These are phyloP conservation scores for Vigna trinervia DNA, from an alignment of 306 rosid species.

Conservation along the genomic window DNA sequence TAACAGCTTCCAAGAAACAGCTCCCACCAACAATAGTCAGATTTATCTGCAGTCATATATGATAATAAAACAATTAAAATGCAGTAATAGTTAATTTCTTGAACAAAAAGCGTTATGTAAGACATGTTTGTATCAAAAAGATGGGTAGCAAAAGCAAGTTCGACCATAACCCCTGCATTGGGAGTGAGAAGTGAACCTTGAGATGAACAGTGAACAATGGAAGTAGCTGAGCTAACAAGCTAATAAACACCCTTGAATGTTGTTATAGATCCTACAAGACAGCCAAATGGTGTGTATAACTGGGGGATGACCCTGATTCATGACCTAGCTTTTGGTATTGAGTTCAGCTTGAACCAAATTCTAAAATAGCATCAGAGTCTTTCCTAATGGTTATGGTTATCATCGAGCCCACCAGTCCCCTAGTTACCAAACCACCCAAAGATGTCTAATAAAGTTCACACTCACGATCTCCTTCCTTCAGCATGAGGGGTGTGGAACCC, in stretches of 20 bases:
- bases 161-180: background rate
- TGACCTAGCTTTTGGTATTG: background rate
- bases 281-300: background rate
- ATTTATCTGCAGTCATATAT: constrained; percentile 57
- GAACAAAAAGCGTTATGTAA: constrained; percentile 22
- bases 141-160: constrained; percentile 23
- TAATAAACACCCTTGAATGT: background rate
- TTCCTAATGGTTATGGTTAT: background rate
- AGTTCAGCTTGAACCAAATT: background rate
- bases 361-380: background rate
- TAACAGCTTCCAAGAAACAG: constrained; percentile 84
- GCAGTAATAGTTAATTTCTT: constrained; percentile 27
- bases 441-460: background rate
- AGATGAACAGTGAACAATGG: constrained; percentile 28
- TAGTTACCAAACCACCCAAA: background rate
- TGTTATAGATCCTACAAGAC: background rate
- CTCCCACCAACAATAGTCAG: constrained; percentile 91
- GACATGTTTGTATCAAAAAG: constrained; percentile 12
- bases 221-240: constrained; percentile 1
- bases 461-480: background rate
- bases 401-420: background rate
- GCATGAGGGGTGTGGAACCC: background rate
- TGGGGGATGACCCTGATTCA: background rate
- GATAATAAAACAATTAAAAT: constrained; percentile 27
- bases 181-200: background rate